These are phyloP conservation scores for Akanthomyces muscarius DNA, from an alignment of 2,329 filamentous ascomycete species.

Conservation along the genomic window DNA sequence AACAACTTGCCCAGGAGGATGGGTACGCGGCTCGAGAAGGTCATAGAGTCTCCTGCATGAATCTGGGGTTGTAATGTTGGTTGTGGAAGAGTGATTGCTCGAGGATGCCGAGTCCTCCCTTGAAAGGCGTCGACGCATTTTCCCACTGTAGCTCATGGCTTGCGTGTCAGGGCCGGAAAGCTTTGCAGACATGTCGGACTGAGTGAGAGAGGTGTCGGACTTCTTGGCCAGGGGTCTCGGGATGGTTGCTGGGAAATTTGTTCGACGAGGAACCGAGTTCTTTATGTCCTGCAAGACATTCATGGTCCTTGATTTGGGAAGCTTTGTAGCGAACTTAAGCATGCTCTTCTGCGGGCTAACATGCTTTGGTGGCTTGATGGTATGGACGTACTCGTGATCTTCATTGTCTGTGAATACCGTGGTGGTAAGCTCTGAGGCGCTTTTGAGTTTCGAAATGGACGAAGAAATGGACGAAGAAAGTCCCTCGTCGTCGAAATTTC, in stretches of 20 bases:
- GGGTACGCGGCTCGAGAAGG: not conserved
- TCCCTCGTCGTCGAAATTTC: not conserved
- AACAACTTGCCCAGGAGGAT: constrained; percentile 29
- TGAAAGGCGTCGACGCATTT: constrained; percentile 19
- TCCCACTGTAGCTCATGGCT: too few species aligned
- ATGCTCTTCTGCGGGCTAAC: not conserved
- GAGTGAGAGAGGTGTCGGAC: not conserved
- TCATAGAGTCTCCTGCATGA: not conserved
- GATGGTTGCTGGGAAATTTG: not conserved
- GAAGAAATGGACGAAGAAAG: not conserved
- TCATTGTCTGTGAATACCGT: not conserved
- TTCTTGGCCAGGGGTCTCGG: not conserved
- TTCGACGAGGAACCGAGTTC: constrained; percentile 38
- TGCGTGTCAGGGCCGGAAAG: too few species aligned
- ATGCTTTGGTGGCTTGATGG: not conserved
- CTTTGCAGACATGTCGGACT: not conserved
- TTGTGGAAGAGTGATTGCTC: constrained; percentile 17
- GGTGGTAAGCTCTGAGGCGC: not conserved
- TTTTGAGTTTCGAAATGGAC: constrained; percentile 3
- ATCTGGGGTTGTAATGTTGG: constrained; percentile 14
- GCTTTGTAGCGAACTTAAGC: constrained; percentile 21
- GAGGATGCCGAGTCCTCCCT: constrained; percentile 23
- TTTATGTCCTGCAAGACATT: constrained; percentile 43
- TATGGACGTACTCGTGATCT: constrained; percentile 9
- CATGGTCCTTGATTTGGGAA: constrained; percentile 45